Evolutionary conservation across 352 stramenopile species (phyloP).

Genomic region (Phytophthora crassamura): DNA sequence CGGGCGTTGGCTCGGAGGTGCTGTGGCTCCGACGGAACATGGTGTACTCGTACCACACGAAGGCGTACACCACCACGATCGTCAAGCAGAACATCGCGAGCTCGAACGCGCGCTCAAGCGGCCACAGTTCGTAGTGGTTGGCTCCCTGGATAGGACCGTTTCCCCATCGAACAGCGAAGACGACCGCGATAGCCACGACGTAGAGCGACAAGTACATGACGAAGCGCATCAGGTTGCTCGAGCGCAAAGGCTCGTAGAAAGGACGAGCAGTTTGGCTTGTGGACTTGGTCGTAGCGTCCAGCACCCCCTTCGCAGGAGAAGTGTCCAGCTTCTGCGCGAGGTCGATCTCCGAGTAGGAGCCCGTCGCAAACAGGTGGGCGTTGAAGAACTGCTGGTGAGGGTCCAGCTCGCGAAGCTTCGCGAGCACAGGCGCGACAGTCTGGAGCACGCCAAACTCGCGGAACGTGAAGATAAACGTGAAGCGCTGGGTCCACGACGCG

Average conservation of each 20-base stretch:
- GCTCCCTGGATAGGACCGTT: slow-evolving; percentile 59
- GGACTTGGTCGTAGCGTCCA: slow-evolving; percentile 22
- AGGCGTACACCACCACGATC: slow-evolving; percentile 54
- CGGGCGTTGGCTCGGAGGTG: slow-evolving; percentile 15
- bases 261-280: slow-evolving; percentile 27
- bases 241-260: slow-evolving; percentile 68
- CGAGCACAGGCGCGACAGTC: slow-evolving; percentile 36
- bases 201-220: slow-evolving; percentile 50
- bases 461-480: slow-evolving; percentile 51
- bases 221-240: slow-evolving; percentile 42
- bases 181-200: slow-evolving; percentile 41
- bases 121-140: slow-evolving; percentile 57
- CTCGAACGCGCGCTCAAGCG: slow-evolving; percentile 61
- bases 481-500: slow-evolving; percentile 42
- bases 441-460: slow-evolving; percentile 49
- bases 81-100: slow-evolving; percentile 49
- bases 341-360: slow-evolving; percentile 30
- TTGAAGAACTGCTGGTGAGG: slow-evolving; percentile 46
- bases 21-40: slow-evolving; percentile 24
- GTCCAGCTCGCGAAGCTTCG: slow-evolving; percentile 46
- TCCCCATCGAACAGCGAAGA: slow-evolving; percentile 49
- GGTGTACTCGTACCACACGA: slow-evolving; percentile 58
- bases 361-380: slow-evolving; percentile 39
- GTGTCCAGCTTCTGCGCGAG: slow-evolving; percentile 30
- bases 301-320: slow-evolving; percentile 11